phyloP scores from a whole-genome alignment of 1,284 basidiomycete species.

The Sanghuangporus baumii region DNA sequence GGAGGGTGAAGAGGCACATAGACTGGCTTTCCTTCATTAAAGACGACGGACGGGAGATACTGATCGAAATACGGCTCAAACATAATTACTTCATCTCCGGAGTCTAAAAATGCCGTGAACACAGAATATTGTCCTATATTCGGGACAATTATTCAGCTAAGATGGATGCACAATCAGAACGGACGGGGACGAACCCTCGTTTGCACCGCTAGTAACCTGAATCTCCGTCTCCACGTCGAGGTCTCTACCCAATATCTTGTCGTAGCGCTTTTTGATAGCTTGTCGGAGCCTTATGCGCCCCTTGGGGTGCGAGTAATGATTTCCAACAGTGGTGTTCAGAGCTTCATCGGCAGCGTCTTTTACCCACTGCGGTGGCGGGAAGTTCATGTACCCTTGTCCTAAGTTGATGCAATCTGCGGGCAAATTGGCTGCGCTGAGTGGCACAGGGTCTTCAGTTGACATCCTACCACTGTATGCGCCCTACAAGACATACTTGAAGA shows the following conservation, averaged over 20 bases:
- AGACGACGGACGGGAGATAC: conserved; percentile 87
- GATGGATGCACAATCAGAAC: not conserved
- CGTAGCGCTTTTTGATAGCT: conserved; percentile 79
- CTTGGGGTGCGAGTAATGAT: conserved; percentile 90
- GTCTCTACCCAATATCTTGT: conserved; percentile 62
- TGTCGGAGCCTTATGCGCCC: conserved; percentile 82
- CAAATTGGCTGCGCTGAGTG: conserved; percentile 73
- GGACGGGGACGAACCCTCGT: conserved; percentile 61
- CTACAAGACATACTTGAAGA: conserved; percentile 69
- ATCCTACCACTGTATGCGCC: conserved; percentile 15
- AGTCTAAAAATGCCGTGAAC: conserved; percentile 82
- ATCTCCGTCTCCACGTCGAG: conserved; percentile 88
- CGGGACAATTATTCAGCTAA: not conserved
- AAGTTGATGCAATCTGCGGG: conserved; percentile 87
- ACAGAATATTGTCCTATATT: conserved; percentile 82
- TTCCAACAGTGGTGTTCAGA: conserved; percentile 59
- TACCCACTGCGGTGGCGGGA: conserved; percentile 81
- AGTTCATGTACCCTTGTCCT: conserved; percentile 95
- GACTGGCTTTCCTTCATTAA: conserved; percentile 90
- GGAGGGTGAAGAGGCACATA: conserved; percentile 95
- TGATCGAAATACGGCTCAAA: conserved; percentile 99
- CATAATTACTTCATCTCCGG: conserved; percentile 95
- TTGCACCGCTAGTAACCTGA: conserved; percentile 92
- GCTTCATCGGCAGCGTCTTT: conserved; percentile 71
- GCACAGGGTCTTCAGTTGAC: not conserved